phyloP scores from a whole-genome alignment of 106 monocot species.

The Amphibolis antarctica region DNA sequence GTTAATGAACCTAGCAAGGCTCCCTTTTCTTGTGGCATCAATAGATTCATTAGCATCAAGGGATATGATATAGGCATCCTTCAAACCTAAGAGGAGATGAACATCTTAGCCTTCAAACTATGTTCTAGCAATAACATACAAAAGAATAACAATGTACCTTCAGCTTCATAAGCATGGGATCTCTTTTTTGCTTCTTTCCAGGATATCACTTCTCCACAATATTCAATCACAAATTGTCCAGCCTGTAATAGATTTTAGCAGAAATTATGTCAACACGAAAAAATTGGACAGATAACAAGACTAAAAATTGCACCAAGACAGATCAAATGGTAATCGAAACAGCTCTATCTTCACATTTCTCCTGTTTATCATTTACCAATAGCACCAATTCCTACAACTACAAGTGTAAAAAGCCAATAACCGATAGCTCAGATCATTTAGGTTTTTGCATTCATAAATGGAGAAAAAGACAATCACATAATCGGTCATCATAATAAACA shows the following conservation, averaged over 20 bases:
- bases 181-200: slow-evolving; percentile 72
- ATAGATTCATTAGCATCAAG: slow-evolving; percentile 77
- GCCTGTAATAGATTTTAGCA: slow-evolving; percentile 28
- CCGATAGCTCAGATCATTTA: too few relatives aligned
- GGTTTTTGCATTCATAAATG: too few relatives aligned
- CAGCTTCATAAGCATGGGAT: slow-evolving; percentile 67
- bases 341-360: too few relatives aligned
- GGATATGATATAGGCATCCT: slow-evolving; percentile 83
- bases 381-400: too few relatives aligned
- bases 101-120: neutral
- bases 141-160: slow-evolving; percentile 32
- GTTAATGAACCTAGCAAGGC: slow-evolving; percentile 88
- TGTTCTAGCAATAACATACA: neutral
- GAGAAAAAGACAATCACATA: too few relatives aligned
- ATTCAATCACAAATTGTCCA: slow-evolving; percentile 95
- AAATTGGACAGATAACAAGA: neutral
- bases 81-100: slow-evolving; percentile 39
- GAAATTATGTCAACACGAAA: neutral
- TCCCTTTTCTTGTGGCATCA: slow-evolving; percentile 90
- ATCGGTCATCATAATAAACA: neutral
- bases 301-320: too few relatives aligned
- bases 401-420: too few relatives aligned
- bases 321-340: too few relatives aligned
- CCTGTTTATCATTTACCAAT: too few relatives aligned
- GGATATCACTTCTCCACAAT: slow-evolving; percentile 97